Evolutionary conservation across 345 rosid genomes (phyloP), one percentile per base, ranked within the genome.

Genomic region (Brassica incana): DNA sequence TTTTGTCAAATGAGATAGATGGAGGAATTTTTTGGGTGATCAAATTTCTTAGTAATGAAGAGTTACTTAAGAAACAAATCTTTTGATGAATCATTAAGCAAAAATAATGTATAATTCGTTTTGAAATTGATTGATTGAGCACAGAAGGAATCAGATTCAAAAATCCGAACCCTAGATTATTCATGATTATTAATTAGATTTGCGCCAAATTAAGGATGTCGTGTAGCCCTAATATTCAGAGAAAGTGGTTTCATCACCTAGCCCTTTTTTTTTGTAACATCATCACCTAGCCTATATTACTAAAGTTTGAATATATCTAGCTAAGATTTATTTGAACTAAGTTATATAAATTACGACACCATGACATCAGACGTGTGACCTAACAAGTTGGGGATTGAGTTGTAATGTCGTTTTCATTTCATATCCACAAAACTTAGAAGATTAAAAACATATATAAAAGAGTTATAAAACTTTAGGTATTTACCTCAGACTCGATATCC

Each of bases 401-500:
- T 79, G 70, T 36, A 60, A 1, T 67, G 78, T 67, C 65, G 69
- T 89, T 87, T 56, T 78, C 77, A 59, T 40, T 58, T 66, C 60
- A 68, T 58, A 59, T 18, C 25, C 33, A 14, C 66, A 11, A 65
- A 71, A n/a, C 59, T 52, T 54, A 60, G 18, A 68, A 67, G 35
- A 59, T 43, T 71, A 12, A 52, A 32, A 60, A 7, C 56, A 18
- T 35, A 43, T 11, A 52, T 60, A 54, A 63, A 74, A 69, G 52
- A 70, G 67, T 36, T 43, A 43, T 10, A 43, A 5, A 4, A 9
- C 67, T 69, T 72, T 40, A 15, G 43, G 61, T 63, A 75, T 64
- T 69, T 93, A 95, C 99, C 99, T 95, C 96, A 74, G 97, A 84
- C 86, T 93, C 97, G 89, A 85, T 88, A 76, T 90, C 97, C 86